These are phyloP conservation scores for Trypanosoma brucei DNA, from an alignment of 208 protist genomes.

Conservation along the genomic window DNA sequence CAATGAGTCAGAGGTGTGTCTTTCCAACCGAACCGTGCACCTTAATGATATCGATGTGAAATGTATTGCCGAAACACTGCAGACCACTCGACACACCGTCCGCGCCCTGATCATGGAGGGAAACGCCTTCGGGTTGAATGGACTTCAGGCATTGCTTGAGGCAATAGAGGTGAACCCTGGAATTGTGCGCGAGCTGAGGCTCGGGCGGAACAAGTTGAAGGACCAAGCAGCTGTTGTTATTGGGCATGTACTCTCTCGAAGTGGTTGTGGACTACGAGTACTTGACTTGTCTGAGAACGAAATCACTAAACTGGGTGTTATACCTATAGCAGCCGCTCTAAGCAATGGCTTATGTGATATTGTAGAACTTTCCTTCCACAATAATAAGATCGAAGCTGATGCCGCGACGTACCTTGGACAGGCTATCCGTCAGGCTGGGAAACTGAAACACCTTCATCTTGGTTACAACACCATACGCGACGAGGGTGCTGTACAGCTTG, in stretches of 20 bases:
- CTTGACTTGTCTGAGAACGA: slow-evolving; percentile 85
- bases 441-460: slow-evolving; percentile 85
- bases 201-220: slow-evolving; percentile 83
- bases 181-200: slow-evolving; percentile 74
- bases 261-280: slow-evolving; percentile 79
- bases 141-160: slow-evolving; percentile 71
- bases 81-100: slow-evolving; percentile 35
- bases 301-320: slow-evolving; percentile 77
- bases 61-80: slow-evolving; percentile 73
- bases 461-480: slow-evolving; percentile 86
- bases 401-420: slow-evolving; percentile 55
- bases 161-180: slow-evolving; percentile 74
- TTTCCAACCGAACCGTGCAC: slow-evolving; percentile 42
- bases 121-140: slow-evolving; percentile 77
- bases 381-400: slow-evolving; percentile 83
- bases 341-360: slow-evolving; percentile 53
- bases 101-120: slow-evolving; percentile 76
- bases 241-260: slow-evolving; percentile 63
- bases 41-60: slow-evolving; percentile 72
- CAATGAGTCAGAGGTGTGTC: slow-evolving; percentile 39
- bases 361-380: slow-evolving; percentile 86
- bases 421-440: slow-evolving; percentile 45
- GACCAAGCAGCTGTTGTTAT: slow-evolving; percentile 78
- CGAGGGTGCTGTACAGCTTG: slow-evolving; percentile 60
- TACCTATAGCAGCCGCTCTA: slow-evolving; percentile 68